A percentile compares a stretch with the other conserved stretches of the same genome.
phyloP scores from a whole-genome alignment of 2,329 filamentous ascomycete species.

The Fusarium mundagurra region DNA sequence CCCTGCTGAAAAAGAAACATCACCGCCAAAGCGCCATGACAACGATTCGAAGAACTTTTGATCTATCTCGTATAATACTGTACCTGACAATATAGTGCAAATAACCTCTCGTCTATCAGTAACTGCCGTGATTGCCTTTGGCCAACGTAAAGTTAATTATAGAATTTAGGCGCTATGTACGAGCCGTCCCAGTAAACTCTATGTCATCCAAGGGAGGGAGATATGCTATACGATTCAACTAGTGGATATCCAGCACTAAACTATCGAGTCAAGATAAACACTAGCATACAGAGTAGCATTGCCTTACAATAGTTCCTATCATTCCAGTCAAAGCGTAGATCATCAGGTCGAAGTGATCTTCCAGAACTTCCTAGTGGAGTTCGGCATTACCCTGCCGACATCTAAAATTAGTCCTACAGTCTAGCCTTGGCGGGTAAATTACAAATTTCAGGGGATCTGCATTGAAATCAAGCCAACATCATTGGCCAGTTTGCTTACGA shows the following conservation, averaged over 20 bases:
- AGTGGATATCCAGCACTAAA: no score
- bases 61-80: background rate
- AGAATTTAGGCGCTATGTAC: background rate
- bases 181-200: background rate
- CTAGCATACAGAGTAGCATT: background rate
- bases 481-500: background rate
- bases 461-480: background rate
- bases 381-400: background rate
- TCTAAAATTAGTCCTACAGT: constrained; percentile 11
- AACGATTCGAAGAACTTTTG: background rate
- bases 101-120: background rate
- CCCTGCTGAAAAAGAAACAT: background rate
- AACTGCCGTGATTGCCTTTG: no score
- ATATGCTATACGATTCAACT: background rate
- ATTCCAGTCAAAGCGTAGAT: background rate
- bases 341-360: background rate
- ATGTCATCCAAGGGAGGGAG: background rate
- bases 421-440: background rate
- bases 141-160: background rate
- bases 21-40: background rate
- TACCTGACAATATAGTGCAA: no score
- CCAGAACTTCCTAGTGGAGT: background rate
- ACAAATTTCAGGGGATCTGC: background rate
- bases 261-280: background rate
- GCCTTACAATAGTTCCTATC: background rate